Evolutionary conservation across 352 stramenopile genomes (phyloP), one percentile per base, ranked within the genome.

Genomic region (Globisporangium abappressorium): DNA sequence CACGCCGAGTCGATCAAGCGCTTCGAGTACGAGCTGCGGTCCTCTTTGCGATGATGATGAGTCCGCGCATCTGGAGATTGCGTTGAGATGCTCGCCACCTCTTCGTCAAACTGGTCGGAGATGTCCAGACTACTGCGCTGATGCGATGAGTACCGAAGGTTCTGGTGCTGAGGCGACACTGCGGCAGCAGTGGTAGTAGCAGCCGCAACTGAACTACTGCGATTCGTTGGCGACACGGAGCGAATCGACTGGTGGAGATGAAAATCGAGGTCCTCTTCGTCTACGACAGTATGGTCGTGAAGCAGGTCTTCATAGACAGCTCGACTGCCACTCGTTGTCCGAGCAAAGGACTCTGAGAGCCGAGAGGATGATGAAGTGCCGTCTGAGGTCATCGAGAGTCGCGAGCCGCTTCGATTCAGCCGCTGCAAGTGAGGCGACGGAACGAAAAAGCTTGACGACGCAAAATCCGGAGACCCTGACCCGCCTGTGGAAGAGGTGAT

Each of bases 1-100:
- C 74, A 77, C 14, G 68, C 74, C 3, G 71, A 74, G 54, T 80
- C 74, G 15, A 73, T 41, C 43, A 70, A 22, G 5, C 59, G 57
- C 49, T 72, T 63, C 6, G 43, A 58, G 24, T 57, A 57, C 6
- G 41, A 59, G 1, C 55, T 61, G 20, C n/a, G 5, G n/a, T 57
- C 12, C 43, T 57, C 57, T 38, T 43, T 33, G 20, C 6, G 18
- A 24, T 43, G 15, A 22, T 60, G 54, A 18, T 18, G 54, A 30
- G 20, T 8, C 24, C 38, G 20, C 24, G 1, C 22, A 5, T 24
- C 9, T 30, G 36, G 9, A 41, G 33, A 9, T 38, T 36, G 24
- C 8, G 43, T 41, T 0, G 34, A 33, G 12, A 24, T 12, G 24
- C 34, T 28, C 18, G 41, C 15, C 15, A 55, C 43, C 6, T 65